A percentile compares a stretch with the other conserved stretches of the same genome.
Conservation (phyloP, 441 rosid genomes). For the Gossypium lobatum region DNA sequence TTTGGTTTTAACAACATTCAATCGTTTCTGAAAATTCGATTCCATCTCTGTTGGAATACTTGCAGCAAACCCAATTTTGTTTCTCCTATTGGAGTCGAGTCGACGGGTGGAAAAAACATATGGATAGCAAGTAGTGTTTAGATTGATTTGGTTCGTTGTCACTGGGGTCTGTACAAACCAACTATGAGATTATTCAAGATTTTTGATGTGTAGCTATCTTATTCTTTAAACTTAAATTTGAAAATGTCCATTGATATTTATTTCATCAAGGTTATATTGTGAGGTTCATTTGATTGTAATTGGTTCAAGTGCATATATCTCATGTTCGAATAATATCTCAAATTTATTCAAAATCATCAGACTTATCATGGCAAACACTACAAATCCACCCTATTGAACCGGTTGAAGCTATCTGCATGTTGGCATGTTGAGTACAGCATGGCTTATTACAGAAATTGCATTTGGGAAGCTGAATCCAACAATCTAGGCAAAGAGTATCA, state of each 20-base stretch:
- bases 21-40: background rate
- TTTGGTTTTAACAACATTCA: slow-evolving; percentile 12
- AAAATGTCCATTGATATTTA: background rate
- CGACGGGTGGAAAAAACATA: slow-evolving; percentile 26
- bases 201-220: too few species aligned
- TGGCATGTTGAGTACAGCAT: slow-evolving; percentile 45
- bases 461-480: slow-evolving; percentile 76
- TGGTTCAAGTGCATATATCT: background rate
- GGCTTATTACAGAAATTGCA: slow-evolving; percentile 72
- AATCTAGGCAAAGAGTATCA: slow-evolving; percentile 46
- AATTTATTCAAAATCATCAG: slow-evolving; percentile 14
- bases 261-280: background rate
- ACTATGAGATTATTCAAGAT: slow-evolving; percentile 12
- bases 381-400: slow-evolving; percentile 42
- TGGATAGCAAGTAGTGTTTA: slow-evolving; percentile 18
- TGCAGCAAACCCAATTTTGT: slow-evolving; percentile 60
- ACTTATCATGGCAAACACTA: slow-evolving; percentile 38
- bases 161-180: slow-evolving; percentile 26
- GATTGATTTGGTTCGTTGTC: slow-evolving; percentile 11
- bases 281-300: background rate
- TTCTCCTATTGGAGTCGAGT: slow-evolving; percentile 31
- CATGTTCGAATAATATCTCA: background rate
- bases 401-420: slow-evolving; percentile 16
- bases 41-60: slow-evolving; percentile 18
- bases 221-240: too few species aligned